Evolutionary conservation across 768 basidiomycete species (phyloP).

Genomic region (Exidia glandulosa): DNA sequence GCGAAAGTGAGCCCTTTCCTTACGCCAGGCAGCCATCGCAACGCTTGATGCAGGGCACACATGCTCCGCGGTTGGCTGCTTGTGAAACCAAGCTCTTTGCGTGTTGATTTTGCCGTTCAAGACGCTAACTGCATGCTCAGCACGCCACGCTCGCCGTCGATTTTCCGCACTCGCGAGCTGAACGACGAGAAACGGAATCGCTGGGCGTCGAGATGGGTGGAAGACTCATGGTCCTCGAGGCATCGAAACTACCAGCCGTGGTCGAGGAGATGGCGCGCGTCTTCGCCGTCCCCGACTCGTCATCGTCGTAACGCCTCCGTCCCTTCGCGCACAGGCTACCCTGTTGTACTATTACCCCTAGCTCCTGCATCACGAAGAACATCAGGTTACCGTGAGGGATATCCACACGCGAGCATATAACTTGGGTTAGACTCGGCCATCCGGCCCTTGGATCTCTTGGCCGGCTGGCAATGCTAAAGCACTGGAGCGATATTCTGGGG

Average conservation of each 20-base stretch:
- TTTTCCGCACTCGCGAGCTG: conserved; percentile 41
- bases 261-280: not conserved
- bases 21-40: not conserved
- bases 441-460: too few relatives aligned
- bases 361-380: too few relatives aligned
- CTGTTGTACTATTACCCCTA: not conserved
- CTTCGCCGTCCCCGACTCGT: not conserved
- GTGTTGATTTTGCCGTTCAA: not conserved
- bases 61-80: too few relatives aligned
- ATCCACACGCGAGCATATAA: too few relatives aligned
- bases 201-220: conserved; percentile 66
- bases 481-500: too few relatives aligned
- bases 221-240: conserved; percentile 42
- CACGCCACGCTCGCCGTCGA: conserved; percentile 40
- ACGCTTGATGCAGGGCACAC: too few relatives aligned
- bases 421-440: too few relatives aligned
- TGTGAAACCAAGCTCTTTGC: too few relatives aligned
- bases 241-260: not conserved
- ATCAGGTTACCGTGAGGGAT: too few relatives aligned
- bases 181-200: conserved; percentile 48
- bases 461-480: too few relatives aligned
- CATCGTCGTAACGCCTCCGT: not conserved
- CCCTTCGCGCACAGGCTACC: not conserved
- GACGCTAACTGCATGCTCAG: conserved; percentile 19
- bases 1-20: conserved; percentile 41